Evolutionary conservation across 768 basidiomycete species (phyloP), one percentile per base, ranked within the genome.

Genomic region (Phlebiopsis flavidoalba): DNA sequence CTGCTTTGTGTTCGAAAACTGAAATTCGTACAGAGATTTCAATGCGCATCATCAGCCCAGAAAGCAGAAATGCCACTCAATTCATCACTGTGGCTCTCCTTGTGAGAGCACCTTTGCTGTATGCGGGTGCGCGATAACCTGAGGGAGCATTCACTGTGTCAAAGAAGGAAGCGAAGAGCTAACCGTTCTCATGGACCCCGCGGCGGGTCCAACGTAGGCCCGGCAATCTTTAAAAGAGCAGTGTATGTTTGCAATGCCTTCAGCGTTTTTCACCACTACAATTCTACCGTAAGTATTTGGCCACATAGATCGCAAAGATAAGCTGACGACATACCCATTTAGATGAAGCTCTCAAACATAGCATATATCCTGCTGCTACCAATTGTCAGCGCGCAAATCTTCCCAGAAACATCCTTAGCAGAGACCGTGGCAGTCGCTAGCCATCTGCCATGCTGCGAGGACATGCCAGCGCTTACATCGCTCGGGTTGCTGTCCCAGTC

Each of bases 401-500:
- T n/a, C 15, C 35, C 53, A 35, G 17, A n/a, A 35, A 33, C 21
- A 21, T 37, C 37, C 11, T 22, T 26, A 40, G 19, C 37, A n/a
- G 54, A 55, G 54, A 55, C 36, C 3, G 11, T 43, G 35, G 40
- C 54, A 12, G 54, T 45, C 8, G 15, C 54, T 2, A 36, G 11
- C 1, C 54, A 45, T 37, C 35, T 55, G 11, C 54, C 54, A 15
- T 55, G 54, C 54, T 55, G 54, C 54, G 54, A 43, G 21, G 54
- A 55, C 7, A 35, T 55, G 54, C 54, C 54, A 2, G 40, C 40
- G 10, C 19, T 55, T 10, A 55, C 54, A 7, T 55, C 54, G 37
- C 40, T 55, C n/a, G 54, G 54, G 54, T 37, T 55, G 8, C 36
- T 55, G 19, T 55, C 54, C 17, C 54, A 55, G 37, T 43, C 54